Evolutionary conservation across 768 basidiomycete genomes (phyloP).

Genomic region (Tylopilus cervinicoccineus): DNA sequence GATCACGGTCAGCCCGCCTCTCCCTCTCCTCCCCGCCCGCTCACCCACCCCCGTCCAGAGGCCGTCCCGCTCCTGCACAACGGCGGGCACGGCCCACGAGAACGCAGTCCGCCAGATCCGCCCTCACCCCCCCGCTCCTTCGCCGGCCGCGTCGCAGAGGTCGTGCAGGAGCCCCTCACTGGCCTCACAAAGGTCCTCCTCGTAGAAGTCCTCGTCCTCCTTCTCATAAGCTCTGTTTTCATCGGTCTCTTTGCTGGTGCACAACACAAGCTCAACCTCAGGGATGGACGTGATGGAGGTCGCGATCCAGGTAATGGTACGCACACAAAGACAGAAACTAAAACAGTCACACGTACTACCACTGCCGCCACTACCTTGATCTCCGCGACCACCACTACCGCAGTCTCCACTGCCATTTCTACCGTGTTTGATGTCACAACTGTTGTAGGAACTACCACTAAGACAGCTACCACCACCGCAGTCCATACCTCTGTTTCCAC

Average conservation of each 20-base stretch:
- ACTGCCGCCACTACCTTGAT: conserved; percentile 29
- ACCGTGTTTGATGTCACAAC: conserved; percentile 33
- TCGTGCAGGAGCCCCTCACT: conserved; percentile 76
- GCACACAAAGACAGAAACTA: conserved; percentile 31
- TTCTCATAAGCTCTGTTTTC: conserved; percentile 83
- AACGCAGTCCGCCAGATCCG: conserved; percentile 29
- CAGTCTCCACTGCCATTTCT: conserved; percentile 30
- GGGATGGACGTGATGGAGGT: conserved; percentile 33
- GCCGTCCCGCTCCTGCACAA: conserved; percentile 59
- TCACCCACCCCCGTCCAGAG: conserved; percentile 42
- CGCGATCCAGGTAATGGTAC: conserved; percentile 31
- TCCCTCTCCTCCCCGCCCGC: background rate
- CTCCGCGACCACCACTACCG: conserved; percentile 33
- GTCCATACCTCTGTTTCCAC: conserved; percentile 37
- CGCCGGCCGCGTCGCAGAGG: conserved; percentile 39
- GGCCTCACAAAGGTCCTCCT: conserved; percentile 81
- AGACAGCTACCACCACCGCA: conserved; percentile 34
- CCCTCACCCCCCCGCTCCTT: conserved; percentile 36
- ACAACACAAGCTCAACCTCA: conserved; percentile 67
- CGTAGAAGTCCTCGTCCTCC: conserved; percentile 65
- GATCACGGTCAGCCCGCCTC: conserved; percentile 46
- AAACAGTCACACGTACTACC: conserved; percentile 30
- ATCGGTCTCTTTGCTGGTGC: conserved; percentile 92
- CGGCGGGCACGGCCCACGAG: conserved; percentile 37
- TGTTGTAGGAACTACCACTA: conserved; percentile 40